Conservation (phyloP, 129 eudicot species). For the Lactuca sativa region DNA sequence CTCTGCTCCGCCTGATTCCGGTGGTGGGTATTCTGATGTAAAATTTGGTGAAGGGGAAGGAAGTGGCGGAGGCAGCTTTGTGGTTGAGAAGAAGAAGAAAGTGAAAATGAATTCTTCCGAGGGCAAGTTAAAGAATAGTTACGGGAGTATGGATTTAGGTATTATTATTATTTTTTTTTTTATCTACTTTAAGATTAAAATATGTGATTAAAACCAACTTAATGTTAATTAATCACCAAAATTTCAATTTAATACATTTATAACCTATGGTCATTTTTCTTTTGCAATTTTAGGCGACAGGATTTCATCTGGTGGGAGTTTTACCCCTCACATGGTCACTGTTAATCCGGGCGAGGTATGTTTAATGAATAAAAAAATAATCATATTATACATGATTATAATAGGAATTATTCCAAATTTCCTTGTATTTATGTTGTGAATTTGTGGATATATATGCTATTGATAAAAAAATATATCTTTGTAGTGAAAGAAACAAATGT, state of each 20-base stretch:
- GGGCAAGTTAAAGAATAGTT: conserved; percentile 41
- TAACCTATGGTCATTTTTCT: neutral
- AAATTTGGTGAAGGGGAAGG: conserved; percentile 49
- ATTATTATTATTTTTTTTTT: conserved; percentile 26
- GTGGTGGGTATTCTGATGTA: conserved; percentile 19
- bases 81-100: conserved; percentile 39
- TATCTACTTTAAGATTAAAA: conserved; percentile 4
- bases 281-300: conserved; percentile 45
- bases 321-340: conserved; percentile 69
- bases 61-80: conserved; percentile 29
- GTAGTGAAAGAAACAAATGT: too few relatives aligned
- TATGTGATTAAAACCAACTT: neutral
- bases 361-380: neutral
- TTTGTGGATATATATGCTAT: too few relatives aligned
- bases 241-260: neutral
- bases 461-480: too few relatives aligned
- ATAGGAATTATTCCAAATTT: too few relatives aligned
- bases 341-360: conserved; percentile 83
- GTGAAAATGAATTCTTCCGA: conserved; percentile 39
- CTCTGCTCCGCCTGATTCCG: conserved; percentile 42
- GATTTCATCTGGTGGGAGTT: conserved; percentile 61
- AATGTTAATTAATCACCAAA: neutral
- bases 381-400: neutral
- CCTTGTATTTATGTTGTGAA: too few relatives aligned
- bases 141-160: conserved; percentile 56